Base-by-base conservation (phyloP, 2,329 filamentous ascomycete species). In the Zasmidium citrigriseum region DNA sequence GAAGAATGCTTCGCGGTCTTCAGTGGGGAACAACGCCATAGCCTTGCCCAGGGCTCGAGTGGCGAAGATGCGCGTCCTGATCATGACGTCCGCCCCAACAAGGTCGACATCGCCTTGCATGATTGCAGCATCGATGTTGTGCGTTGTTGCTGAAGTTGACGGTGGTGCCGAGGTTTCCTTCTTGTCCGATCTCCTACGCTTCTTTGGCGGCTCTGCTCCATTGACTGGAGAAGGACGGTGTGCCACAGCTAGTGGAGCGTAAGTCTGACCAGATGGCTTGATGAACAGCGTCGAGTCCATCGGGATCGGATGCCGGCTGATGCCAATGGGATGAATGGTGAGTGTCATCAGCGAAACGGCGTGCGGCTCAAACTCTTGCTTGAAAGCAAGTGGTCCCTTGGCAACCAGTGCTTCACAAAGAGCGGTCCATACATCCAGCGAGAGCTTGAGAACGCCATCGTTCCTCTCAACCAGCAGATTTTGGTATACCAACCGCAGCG, bases 81-180 rank as follows among this genome's bases (percentile, higher is more conserved):
- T 86, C 74, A 99, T 85, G 5, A 88, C 88, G 60, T 99, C 95
- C 68, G 89, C 85, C 27, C 95, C 93, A 23, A 99, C 93, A 45
- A 99, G 82, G 70, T 99, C 96, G 48, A 98, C 88, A 69, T 99
- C 96, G 52, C 96, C 95, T 72, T 93, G 90, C 80, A 99, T 92
- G 89, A 99, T 97, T 66, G 96, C 93, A 10, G 93, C 95, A 73
- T 99, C 95, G 18, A 99, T 91, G 73, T 99, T 96, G 75, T 99
- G 95, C 1, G 89, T 85, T n/a, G 89, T 83, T 1, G 84, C 77
- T 1, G 62, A 58, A 4, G 68, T 62, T 7, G 65, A 61, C 4
- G 65, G 64, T 3, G 83, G 78, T 9, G 83, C 76, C 24, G 93
- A 89, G 55, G 95, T 90, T 20, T 84, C 77, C 57, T 82, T 82